Percentiles rank a stretch among this genome's conserved stretches.
Evolutionary conservation across 495 filamentous ascomycete species (phyloP).

Genomic region (Neurospora sp.): DNA sequence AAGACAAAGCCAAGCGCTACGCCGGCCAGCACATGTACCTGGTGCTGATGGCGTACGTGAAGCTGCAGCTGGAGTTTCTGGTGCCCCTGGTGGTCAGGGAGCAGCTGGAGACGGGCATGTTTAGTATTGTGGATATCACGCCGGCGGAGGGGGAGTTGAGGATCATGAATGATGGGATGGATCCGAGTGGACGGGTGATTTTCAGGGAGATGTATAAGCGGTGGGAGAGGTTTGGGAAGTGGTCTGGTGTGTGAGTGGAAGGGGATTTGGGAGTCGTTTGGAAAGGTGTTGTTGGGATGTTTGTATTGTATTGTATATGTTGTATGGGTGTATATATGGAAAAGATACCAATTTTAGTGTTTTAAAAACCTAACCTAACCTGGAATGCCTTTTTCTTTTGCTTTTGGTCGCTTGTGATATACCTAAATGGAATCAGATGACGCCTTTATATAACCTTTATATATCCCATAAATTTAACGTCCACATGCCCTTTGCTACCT

Average conservation of each 20-base stretch:
- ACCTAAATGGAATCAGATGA: not conserved
- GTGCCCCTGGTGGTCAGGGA: slow-evolving; percentile 49
- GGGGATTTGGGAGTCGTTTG: not conserved
- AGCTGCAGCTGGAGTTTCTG: slow-evolving; percentile 46
- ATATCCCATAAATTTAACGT: not conserved
- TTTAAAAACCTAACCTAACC: not conserved
- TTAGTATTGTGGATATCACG: slow-evolving; percentile 60
- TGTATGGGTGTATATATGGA: not conserved
- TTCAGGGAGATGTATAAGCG: slow-evolving; percentile 64
- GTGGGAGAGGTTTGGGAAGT: slow-evolving; percentile 60
- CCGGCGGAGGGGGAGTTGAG: slow-evolving; percentile 47
- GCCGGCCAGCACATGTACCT: slow-evolving; percentile 67
- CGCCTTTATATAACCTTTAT: not conserved
- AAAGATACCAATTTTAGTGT: not conserved
- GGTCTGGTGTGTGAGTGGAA: slow-evolving; percentile 43
- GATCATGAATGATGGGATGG: slow-evolving; percentile 59
- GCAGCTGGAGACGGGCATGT: slow-evolving; percentile 61
- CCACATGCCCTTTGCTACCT: too few relatives aligned
- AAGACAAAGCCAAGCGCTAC: slow-evolving; percentile 63
- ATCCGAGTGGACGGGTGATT: slow-evolving; percentile 55
- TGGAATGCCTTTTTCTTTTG: not conserved
- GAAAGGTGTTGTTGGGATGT: not conserved
- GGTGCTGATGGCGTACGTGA: slow-evolving; percentile 61
- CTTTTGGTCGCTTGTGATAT: not conserved
- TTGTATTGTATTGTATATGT: not conserved